Evolutionary conservation across 139 green algal species (phyloP), one percentile per base, ranked within the genome.

Genomic region (Haematococcus sp.): DNA sequence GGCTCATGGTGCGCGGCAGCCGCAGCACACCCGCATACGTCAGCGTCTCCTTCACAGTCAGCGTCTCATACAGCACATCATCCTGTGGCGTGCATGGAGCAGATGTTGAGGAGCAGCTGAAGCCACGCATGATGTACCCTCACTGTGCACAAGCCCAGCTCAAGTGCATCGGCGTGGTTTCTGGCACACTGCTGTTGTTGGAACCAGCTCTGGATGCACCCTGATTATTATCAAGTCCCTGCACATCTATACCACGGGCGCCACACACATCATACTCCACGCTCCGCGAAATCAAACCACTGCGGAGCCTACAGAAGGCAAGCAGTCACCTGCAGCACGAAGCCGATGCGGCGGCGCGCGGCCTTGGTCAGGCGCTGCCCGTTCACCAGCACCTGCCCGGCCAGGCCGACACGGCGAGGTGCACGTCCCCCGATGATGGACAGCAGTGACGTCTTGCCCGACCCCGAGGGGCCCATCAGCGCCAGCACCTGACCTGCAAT

Each of bases 371-470:
- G 76, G 11, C 52, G 70, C 54, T 59, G 15, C 17, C 90, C 91
- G 67, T 97, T 96, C 81, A 93, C 92, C 9, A 74, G n/a, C 4
- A 69, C 33, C 25, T 43, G 58, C 2, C 63, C 63, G 7, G 35
- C 63, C 63, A 69, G 33, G 4, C 17, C 40, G 4, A 69, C 40
- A 5, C 17, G 32, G 17, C 20, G 30, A 17, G 86, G 81, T 0
- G 79, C 80, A 0, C 90, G 65, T 15, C 82, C 87, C 22, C 86
- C 88, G 40, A 94, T 74, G 55, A 93, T 83, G 17, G 77, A 88
- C 52, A 96, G 78, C 60, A 96, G 83, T 0, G 76, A 85, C 16
- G 89, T 96, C 80, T 96, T 96, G 55, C 90, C 91, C 32, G 65
- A 84, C 52, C 91, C 91, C 54, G 49, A 82, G 20, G 91, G 91